Evolutionary conservation across 163 green algal species (phyloP).

Genomic region (Prototheca wickerhamii): DNA sequence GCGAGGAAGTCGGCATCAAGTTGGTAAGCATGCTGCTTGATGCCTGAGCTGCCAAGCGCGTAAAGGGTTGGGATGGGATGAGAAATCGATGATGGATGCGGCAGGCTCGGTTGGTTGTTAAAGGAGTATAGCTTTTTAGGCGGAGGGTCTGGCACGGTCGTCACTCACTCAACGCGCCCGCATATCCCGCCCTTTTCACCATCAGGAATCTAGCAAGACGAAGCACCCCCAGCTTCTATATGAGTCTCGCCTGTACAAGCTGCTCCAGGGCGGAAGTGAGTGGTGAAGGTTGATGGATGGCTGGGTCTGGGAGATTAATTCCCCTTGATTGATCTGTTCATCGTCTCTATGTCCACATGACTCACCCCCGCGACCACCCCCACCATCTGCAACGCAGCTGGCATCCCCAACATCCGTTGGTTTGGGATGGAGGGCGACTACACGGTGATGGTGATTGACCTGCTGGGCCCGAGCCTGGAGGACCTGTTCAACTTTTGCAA

Average conservation of each 20-base stretch:
- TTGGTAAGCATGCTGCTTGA: no score
- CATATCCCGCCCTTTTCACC: not conserved
- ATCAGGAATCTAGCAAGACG: conserved; percentile 80
- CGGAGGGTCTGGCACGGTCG: no score
- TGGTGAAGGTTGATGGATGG: not conserved
- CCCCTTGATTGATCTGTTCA: not conserved
- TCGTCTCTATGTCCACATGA: not conserved
- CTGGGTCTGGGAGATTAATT: not conserved
- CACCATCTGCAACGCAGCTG: conserved; percentile 63
- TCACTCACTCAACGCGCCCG: not conserved
- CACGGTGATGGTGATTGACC: conserved; percentile 99
- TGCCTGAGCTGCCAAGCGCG: no score
- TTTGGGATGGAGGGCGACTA: conserved; percentile 99
- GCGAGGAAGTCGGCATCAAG: conserved; percentile 95
- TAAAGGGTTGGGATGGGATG: no score
- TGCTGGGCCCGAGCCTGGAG: conserved; percentile 93
- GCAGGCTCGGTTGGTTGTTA: no score
- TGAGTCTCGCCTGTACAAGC: conserved; percentile 99
- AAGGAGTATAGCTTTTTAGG: no score
- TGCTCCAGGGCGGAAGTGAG: conserved; percentile 93
- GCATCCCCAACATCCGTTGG: conserved; percentile 97
- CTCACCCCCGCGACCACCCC: not conserved
- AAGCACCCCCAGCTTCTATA: conserved; percentile 97
- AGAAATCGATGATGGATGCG: no score
- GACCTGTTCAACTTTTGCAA: conserved; percentile 99